Conservation (phyloP, 805 yeast genomes). For the Ogataea pini region DNA sequence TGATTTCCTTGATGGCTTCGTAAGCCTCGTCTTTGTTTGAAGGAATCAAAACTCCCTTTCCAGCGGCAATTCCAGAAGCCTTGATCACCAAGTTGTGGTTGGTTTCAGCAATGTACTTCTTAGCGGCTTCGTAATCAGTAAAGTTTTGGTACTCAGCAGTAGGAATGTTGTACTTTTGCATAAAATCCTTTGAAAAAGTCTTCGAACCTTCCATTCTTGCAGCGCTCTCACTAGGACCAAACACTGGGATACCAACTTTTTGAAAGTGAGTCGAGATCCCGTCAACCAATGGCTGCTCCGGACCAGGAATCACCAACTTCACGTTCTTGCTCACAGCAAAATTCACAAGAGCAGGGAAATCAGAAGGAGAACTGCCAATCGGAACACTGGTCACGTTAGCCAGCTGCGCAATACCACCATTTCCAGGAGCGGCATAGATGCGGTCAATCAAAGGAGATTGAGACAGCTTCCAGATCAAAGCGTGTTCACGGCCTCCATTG, state of each 20-base stretch:
- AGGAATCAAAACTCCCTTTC: slow-evolving; percentile 97
- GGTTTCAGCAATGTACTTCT: slow-evolving; percentile 60
- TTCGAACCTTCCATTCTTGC: slow-evolving; percentile 97
- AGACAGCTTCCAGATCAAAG: slow-evolving; percentile 85
- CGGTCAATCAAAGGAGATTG: slow-evolving; percentile 72
- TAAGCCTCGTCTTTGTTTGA: slow-evolving; percentile 79
- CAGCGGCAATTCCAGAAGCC: slow-evolving; percentile 98
- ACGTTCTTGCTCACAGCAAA: slow-evolving; percentile 72
- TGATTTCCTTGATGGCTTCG: slow-evolving; percentile 79
- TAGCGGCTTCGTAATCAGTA: slow-evolving; percentile 73
- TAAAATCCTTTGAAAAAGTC: slow-evolving; percentile 89
- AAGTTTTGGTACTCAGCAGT: slow-evolving; percentile 91
- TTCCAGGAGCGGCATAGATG: slow-evolving; percentile 94
- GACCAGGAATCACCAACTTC: slow-evolving; percentile 89
- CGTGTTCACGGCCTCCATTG: slow-evolving; percentile 99
- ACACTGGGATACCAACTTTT: slow-evolving; percentile 88
- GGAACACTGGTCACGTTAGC: slow-evolving; percentile 68
- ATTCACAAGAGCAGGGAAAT: slow-evolving; percentile 67
- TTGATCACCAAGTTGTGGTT: slow-evolving; percentile 85
- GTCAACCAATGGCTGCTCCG: slow-evolving; percentile 98
- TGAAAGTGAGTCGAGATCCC: slow-evolving; percentile 77
- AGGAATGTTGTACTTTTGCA: slow-evolving; percentile 90
- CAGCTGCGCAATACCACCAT: slow-evolving; percentile 79
- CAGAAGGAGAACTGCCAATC: slow-evolving; percentile 62
- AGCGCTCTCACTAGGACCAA: slow-evolving; percentile 92